Evolutionary conservation across 805 yeast genomes (phyloP).

Genomic region (Yamadazyma insecticola): DNA sequence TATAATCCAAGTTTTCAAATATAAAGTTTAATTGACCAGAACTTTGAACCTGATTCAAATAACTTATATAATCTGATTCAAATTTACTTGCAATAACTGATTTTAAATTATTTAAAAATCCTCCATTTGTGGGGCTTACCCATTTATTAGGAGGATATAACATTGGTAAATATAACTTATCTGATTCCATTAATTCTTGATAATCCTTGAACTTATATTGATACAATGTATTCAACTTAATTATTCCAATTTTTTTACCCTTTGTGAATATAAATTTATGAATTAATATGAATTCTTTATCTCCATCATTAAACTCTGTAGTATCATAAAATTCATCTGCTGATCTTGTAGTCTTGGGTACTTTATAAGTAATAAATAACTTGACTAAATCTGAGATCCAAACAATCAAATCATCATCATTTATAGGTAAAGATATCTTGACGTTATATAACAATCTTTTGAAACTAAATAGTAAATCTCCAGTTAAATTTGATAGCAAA

Average conservation of each 20-base stretch:
- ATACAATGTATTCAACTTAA: slow-evolving; percentile 21
- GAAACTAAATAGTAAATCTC: too few species aligned
- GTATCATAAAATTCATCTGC: too few species aligned
- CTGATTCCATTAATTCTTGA: slow-evolving; percentile 9
- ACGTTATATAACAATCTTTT: too few species aligned
- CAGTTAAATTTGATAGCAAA: too few species aligned
- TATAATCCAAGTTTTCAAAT: slow-evolving; percentile 21
- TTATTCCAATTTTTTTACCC: slow-evolving; percentile 13
- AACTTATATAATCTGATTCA: slow-evolving; percentile 11
- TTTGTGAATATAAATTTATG: background rate
- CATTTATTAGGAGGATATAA: slow-evolving; percentile 33
- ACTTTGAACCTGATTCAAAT: slow-evolving; percentile 20
- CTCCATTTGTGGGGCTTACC: slow-evolving; percentile 31
- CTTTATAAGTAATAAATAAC: too few species aligned
- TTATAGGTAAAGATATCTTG: too few species aligned
- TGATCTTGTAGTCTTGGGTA: too few species aligned
- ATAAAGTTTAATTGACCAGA: slow-evolving; percentile 30
- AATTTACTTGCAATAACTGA: slow-evolving; percentile 20
- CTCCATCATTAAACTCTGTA: too few species aligned
- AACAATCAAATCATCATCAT: too few species aligned
- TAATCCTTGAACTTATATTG: slow-evolving; percentile 10
- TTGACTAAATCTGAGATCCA: too few species aligned
- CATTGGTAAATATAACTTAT: slow-evolving; percentile 30
- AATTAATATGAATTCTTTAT: too few species aligned
- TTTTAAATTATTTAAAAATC: slow-evolving; percentile 23